These are phyloP conservation scores for Lumnitzera littorea DNA, from an alignment of 345 rosid genomes.

Conservation along the genomic window DNA sequence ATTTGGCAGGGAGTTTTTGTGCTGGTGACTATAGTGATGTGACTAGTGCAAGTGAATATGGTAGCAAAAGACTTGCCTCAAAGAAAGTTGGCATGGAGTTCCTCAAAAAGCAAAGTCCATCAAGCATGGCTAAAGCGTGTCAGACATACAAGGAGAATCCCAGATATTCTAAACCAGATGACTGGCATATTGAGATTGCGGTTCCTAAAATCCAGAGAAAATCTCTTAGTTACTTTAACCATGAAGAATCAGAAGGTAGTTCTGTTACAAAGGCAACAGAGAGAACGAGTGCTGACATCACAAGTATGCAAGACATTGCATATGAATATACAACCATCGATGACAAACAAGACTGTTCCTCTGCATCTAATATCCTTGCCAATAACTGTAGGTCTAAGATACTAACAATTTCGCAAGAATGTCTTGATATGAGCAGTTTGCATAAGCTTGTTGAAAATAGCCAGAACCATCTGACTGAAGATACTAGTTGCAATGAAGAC, in stretches of 20 bases:
- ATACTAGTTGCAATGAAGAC: slow-evolving; percentile 33
- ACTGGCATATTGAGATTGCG: slow-evolving; percentile 76
- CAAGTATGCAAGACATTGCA: slow-evolving; percentile 32
- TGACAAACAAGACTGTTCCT: slow-evolving; percentile 56
- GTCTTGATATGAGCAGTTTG: slow-evolving; percentile 27
- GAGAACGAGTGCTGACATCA: slow-evolving; percentile 29
- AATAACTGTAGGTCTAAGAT: slow-evolving; percentile 46
- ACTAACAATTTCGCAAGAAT: slow-evolving; percentile 38
- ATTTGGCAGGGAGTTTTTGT: slow-evolving; percentile 49
- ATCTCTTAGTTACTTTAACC: slow-evolving; percentile 34
- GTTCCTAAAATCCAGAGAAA: slow-evolving; percentile 38
- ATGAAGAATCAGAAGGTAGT: slow-evolving; percentile 84
- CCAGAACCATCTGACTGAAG: slow-evolving; percentile 40
- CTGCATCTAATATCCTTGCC: slow-evolving; percentile 36
- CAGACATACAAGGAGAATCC: slow-evolving; percentile 28
- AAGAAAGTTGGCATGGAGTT: slow-evolving; percentile 39
- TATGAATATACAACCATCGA: slow-evolving; percentile 52
- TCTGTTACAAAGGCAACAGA: slow-evolving; percentile 54
- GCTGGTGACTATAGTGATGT: slow-evolving; percentile 53
- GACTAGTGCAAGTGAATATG: slow-evolving; percentile 40
- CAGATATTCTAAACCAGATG: slow-evolving; percentile 45
- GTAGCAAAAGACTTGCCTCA: slow-evolving; percentile 30
- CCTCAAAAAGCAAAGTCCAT: slow-evolving; percentile 43
- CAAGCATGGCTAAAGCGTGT: slow-evolving; percentile 41
- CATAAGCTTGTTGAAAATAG: slow-evolving; percentile 31